phyloP scores from a whole-genome alignment of 1,139 yeast genomes.

The Candida dubliniensis region DNA sequence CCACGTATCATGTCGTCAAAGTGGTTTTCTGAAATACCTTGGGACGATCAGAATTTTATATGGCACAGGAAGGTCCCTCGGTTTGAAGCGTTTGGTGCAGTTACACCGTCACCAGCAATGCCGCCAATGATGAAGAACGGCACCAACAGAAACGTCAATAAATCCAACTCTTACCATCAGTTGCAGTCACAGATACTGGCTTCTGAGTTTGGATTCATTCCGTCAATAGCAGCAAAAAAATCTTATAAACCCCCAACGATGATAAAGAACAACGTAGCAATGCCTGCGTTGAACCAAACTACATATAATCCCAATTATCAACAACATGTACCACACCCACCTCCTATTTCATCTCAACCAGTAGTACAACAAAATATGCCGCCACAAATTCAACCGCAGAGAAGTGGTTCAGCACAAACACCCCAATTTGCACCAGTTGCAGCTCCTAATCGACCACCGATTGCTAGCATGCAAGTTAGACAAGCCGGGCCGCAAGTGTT shows the following conservation, averaged over 20 bases:
- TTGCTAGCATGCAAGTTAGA: constrained; percentile 6
- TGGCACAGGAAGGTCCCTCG: constrained; percentile 51
- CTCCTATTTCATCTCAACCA: constrained; percentile 6
- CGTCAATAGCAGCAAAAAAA: constrained; percentile 28
- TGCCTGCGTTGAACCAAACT: neutral
- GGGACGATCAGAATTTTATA: constrained; percentile 43
- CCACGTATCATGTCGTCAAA: constrained; percentile 35
- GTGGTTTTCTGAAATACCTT: constrained; percentile 43
- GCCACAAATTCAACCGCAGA: constrained; percentile 7
- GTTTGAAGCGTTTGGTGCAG: constrained; percentile 54
- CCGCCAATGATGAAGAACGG: constrained; percentile 42
- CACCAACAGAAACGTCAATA: constrained; percentile 38
- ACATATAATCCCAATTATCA: constrained; percentile 4
- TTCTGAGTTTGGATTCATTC: constrained; percentile 37
- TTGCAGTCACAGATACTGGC: constrained; percentile 43
- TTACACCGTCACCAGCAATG: constrained; percentile 25
- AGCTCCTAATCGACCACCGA: constrained; percentile 6
- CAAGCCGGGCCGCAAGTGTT: neutral
- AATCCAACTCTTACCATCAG: constrained; percentile 42
- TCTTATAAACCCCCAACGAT: constrained; percentile 37
- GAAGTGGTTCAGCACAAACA: constrained; percentile 2
- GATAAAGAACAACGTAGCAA: constrained; percentile 21
- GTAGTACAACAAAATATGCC: constrained; percentile 9
- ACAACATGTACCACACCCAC: constrained; percentile 8
- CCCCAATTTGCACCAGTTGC: neutral